Conservation (phyloP, 768 basidiomycete genomes). For the Leccinum sublutescens region DNA sequence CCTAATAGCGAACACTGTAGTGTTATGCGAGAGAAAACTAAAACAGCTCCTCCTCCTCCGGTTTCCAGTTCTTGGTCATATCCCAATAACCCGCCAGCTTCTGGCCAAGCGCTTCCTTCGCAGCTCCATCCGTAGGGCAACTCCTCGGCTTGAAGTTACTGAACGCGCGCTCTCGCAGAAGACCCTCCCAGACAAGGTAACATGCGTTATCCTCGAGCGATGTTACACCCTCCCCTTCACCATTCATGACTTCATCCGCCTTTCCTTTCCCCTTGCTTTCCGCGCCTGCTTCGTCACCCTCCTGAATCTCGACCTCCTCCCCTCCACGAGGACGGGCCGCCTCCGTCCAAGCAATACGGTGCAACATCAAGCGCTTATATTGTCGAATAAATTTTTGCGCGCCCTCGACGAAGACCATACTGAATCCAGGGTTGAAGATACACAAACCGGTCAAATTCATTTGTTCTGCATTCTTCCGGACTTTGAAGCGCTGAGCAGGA, state of each 20-base stretch:
- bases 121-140: constrained; percentile 80
- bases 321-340: constrained; percentile 74
- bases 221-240: constrained; percentile 14
- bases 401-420: constrained; percentile 92
- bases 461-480: constrained; percentile 95
- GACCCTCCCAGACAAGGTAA: constrained; percentile 91
- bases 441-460: constrained; percentile 83
- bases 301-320: constrained; percentile 68
- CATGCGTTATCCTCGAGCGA: constrained; percentile 89
- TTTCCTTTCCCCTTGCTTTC: constrained; percentile 31
- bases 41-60: constrained; percentile 75
- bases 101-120: constrained; percentile 82
- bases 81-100: constrained; percentile 94
- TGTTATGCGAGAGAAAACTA: constrained; percentile 24
- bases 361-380: constrained; percentile 84
- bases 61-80: constrained; percentile 86
- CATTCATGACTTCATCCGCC: constrained; percentile 29
- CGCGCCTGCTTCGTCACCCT: constrained; percentile 41
- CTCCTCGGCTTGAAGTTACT: constrained; percentile 75
- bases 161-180: constrained; percentile 79
- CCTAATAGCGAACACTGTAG: background rate
- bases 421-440: constrained; percentile 88
- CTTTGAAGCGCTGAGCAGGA: constrained; percentile 92
- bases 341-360: constrained; percentile 94
- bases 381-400: constrained; percentile 79